phyloP scores from a whole-genome alignment of 2,329 filamentous ascomycete genomes.

The Aspergillus sojae region DNA sequence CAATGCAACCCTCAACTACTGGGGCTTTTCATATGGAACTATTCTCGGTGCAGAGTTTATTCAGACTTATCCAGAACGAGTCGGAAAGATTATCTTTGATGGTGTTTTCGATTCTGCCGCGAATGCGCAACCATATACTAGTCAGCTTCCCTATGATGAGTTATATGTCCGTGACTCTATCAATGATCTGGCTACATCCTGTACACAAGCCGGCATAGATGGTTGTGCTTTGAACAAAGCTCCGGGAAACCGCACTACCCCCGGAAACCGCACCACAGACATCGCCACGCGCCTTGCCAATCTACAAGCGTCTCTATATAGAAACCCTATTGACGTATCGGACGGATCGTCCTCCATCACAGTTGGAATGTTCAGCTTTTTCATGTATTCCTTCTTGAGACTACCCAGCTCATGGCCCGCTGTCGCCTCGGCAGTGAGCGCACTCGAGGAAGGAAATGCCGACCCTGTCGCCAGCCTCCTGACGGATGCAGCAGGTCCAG shows the following conservation, averaged over 20 bases:
- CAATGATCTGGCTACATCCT: conserved; percentile 69
- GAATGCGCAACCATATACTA: conserved; percentile 2
- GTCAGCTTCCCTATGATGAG: conserved; percentile 10
- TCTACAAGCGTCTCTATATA: background rate
- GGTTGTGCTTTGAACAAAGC: background rate
- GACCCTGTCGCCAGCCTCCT: background rate
- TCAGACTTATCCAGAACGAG: conserved; percentile 2
- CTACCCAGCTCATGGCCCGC: background rate
- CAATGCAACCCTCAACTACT: conserved; percentile 8
- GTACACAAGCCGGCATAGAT: background rate
- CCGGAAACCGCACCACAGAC: background rate
- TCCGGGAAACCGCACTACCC: background rate
- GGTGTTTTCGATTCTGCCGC: conserved; percentile 6
- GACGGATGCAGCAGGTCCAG: background rate
- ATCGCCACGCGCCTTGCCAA: background rate
- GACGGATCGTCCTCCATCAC: background rate
- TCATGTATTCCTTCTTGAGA: background rate
- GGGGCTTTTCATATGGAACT: conserved; percentile 14
- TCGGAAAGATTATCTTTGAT: conserved; percentile 3
- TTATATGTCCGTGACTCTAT: conserved; percentile 4
- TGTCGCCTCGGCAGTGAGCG: background rate
- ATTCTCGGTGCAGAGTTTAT: conserved; percentile 10
- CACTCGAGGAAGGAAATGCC: background rate
- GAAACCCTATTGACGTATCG: background rate
- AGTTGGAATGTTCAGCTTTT: background rate